Evolutionary conservation across 2,329 filamentous ascomycete genomes (phyloP).

Genomic region (Akanthomyces muscarius): DNA sequence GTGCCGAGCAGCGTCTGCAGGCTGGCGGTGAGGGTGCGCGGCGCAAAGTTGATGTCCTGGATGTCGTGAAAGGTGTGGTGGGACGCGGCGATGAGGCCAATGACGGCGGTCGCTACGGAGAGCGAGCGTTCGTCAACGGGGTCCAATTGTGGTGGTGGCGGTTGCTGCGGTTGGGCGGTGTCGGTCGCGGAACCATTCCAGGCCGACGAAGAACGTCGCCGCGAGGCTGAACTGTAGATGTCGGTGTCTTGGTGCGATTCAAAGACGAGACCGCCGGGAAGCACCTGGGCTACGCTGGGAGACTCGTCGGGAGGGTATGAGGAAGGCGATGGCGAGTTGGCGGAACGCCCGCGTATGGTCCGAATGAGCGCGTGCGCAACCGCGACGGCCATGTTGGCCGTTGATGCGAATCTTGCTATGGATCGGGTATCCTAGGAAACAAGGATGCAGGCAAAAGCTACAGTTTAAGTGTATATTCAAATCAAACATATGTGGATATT

Average conservation of each 20-base stretch:
- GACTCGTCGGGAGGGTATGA: not conserved
- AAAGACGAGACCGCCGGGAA: not conserved
- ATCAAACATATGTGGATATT: not conserved
- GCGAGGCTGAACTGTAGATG: not conserved
- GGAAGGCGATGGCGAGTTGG: not conserved
- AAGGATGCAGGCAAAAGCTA: not conserved
- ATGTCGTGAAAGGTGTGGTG: conserved; percentile 17
- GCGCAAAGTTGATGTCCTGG: conserved; percentile 4
- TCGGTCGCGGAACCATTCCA: not conserved
- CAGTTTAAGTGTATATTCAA: not conserved
- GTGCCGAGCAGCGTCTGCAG: conserved; percentile 5
- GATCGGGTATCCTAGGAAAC: not conserved
- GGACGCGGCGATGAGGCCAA: conserved; percentile 23
- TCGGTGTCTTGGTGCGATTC: not conserved
- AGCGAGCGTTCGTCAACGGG: not conserved
- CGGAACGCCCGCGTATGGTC: not conserved
- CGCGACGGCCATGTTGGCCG: conserved; percentile 4
- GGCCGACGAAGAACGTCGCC: not conserved
- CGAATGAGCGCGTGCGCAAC: conserved; percentile 10
- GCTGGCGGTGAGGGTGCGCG: conserved; percentile 1
- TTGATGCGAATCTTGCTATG: not conserved
- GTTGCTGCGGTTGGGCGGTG: not conserved
- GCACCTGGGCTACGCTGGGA: not conserved
- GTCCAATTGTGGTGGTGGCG: not conserved
- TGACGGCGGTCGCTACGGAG: conserved; percentile 10